Conservation (phyloP, 768 basidiomycete genomes). For the Botryobasidium botryosum region DNA sequence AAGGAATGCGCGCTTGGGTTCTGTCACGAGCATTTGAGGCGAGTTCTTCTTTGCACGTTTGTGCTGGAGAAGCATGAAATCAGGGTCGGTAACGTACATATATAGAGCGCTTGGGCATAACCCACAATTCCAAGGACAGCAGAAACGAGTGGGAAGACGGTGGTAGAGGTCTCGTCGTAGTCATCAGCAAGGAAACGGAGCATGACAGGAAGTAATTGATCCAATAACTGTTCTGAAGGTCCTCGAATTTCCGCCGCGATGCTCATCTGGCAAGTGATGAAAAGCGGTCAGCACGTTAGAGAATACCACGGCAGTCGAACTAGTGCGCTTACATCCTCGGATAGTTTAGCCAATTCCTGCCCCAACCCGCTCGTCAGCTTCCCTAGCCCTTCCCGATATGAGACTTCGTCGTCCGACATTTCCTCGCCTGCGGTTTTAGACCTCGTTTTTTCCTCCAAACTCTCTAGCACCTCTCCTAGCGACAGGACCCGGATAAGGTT, state of each 20-base stretch:
- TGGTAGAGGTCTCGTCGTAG: constrained; percentile 75
- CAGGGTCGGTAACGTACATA: neutral
- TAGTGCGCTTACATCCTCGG: constrained; percentile 43
- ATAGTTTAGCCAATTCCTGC: constrained; percentile 62
- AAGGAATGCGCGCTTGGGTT: constrained; percentile 59
- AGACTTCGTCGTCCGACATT: constrained; percentile 75
- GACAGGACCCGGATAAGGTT: constrained; percentile 81
- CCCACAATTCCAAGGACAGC: constrained; percentile 57
- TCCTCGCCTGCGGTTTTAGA: constrained; percentile 35
- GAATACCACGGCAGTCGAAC: neutral
- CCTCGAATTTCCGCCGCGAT: constrained; percentile 34
- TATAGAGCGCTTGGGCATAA: constrained; percentile 13
- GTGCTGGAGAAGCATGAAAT: constrained; percentile 37
- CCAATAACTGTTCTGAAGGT: constrained; percentile 47
- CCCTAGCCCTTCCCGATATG: constrained; percentile 77
- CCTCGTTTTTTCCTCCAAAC: constrained; percentile 62
- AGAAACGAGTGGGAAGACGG: constrained; percentile 68
- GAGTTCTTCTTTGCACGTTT: constrained; percentile 39
- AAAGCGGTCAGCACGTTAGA: neutral
- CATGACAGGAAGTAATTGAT: constrained; percentile 60
- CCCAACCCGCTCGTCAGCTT: constrained; percentile 70
- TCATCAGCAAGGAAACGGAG: constrained; percentile 80
- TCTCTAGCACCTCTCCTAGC: constrained; percentile 62
- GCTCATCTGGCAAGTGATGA: constrained; percentile 9
- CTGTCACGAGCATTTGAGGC: constrained; percentile 43